These are phyloP conservation scores for Prunella vulgaris DNA, from an alignment of 257 asterid species.

Conservation along the genomic window DNA sequence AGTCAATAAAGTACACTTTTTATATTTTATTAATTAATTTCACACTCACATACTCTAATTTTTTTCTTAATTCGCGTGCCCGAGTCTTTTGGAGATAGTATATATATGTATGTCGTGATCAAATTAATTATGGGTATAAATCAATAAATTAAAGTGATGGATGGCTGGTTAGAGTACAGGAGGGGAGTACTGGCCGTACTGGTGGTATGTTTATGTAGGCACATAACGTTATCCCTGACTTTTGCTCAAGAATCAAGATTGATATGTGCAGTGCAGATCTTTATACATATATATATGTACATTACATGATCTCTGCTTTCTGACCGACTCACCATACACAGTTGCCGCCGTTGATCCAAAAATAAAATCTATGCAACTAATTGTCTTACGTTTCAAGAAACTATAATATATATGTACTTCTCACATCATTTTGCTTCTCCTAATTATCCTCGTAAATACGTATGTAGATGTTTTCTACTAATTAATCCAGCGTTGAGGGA, in stretches of 20 bases:
- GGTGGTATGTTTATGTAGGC: slow-evolving; percentile 30
- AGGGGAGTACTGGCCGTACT: slow-evolving; percentile 51
- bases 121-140: not conserved
- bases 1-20: too few species aligned
- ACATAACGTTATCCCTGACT: slow-evolving; percentile 32
- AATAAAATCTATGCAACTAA: slow-evolving; percentile 6
- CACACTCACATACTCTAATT: too few species aligned
- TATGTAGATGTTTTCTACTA: not conserved
- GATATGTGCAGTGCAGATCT: slow-evolving; percentile 30
- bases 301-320: slow-evolving; percentile 6
- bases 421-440: not conserved
- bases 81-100: too few species aligned
- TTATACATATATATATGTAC: not conserved
- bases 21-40: too few species aligned
- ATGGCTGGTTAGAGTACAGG: slow-evolving; percentile 22
- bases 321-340: slow-evolving; percentile 29
- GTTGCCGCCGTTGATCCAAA: slow-evolving; percentile 23
- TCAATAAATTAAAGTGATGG: not conserved
- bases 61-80: too few species aligned
- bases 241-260: slow-evolving; percentile 23
- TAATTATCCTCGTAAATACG: not conserved
- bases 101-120: too few species aligned
- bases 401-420: too few species aligned
- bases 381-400: slow-evolving; percentile 4
- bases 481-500: too few species aligned